phyloP scores from a whole-genome alignment of 192 early-diverging fungal species.

The Thoreauomyces humboldtii region DNA sequence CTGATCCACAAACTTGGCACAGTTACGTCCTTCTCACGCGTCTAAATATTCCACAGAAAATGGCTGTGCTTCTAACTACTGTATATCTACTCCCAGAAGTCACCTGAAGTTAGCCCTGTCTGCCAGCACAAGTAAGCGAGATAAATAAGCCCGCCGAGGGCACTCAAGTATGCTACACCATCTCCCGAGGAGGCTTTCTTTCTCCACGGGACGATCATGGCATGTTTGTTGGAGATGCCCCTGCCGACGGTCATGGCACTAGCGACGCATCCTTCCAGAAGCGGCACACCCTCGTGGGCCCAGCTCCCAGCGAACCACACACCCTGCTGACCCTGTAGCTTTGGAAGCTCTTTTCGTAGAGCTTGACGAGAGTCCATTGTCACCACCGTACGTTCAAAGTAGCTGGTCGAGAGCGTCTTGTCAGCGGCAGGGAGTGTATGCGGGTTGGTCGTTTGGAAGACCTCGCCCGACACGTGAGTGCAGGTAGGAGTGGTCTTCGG shows the following conservation, averaged over 20 bases:
- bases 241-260: conserved; percentile 33
- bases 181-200: too few relatives aligned
- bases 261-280: conserved; percentile 57
- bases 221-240: conserved; percentile 15
- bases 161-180: too few relatives aligned
- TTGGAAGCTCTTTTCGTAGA: conserved; percentile 18
- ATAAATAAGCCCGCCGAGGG: too few relatives aligned
- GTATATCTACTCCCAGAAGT: too few relatives aligned
- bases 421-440: conserved; percentile 29
- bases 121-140: too few relatives aligned
- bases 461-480: conserved; percentile 39
- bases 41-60: too few relatives aligned
- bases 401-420: conserved; percentile 33
- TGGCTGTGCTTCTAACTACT: too few relatives aligned
- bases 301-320: conserved; percentile 52
- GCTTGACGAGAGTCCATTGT: conserved; percentile 26
- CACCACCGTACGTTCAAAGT: conserved; percentile 48
- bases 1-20: too few relatives aligned
- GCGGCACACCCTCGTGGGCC: conserved; percentile 47
- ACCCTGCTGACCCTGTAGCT: conserved; percentile 39
- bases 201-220: conserved; percentile 3
- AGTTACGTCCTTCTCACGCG: too few relatives aligned
- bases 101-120: too few relatives aligned
- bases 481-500: conserved; percentile 30
- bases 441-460: conserved; percentile 54